Conservation (phyloP, 2,329 filamentous ascomycete genomes). For the Colletotrichum cereale region DNA sequence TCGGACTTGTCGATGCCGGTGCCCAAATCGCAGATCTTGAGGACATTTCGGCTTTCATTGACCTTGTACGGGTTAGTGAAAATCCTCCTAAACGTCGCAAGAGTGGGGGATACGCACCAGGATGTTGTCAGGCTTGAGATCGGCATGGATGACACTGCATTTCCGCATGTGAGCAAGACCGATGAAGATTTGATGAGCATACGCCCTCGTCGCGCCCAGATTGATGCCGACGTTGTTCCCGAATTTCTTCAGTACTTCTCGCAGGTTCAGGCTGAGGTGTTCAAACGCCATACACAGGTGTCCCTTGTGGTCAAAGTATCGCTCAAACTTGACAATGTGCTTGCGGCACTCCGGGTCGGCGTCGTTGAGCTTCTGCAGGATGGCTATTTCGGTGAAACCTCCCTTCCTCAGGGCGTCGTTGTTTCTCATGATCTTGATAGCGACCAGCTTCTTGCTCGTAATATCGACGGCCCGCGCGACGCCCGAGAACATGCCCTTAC, state of each 20-base stretch:
- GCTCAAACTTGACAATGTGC: conserved; percentile 89
- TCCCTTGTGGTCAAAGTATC: conserved; percentile 92
- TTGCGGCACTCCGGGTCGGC: conserved; percentile 91
- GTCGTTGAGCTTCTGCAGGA: conserved; percentile 87
- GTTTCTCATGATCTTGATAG: conserved; percentile 97
- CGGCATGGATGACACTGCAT: conserved; percentile 93
- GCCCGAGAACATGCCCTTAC: conserved; percentile 95
- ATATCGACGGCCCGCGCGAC: conserved; percentile 91
- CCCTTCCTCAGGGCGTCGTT: conserved; percentile 94
- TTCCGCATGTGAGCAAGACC: conserved; percentile 89
- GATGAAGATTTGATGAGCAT: conserved; percentile 94
- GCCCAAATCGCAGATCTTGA: conserved; percentile 97
- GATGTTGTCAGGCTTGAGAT: conserved; percentile 98
- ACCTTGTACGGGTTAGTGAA: conserved; percentile 61
- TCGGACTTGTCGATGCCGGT: conserved; percentile 95
- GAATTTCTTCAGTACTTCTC: conserved; percentile 95
- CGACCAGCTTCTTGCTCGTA: conserved; percentile 81
- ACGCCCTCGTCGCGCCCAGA: conserved; percentile 85
- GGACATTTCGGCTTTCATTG: conserved; percentile 82
- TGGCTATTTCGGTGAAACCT: conserved; percentile 93
- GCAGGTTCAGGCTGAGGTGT: conserved; percentile 91
- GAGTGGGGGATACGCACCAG: conserved; percentile 68
- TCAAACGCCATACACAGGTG: conserved; percentile 98
- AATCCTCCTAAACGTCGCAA: background rate
- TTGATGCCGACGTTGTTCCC: conserved; percentile 95